A percentile compares a stretch with the other conserved stretches of the same genome.
These are phyloP conservation scores for Rhizoclosmatium sp. DNA, from an alignment of 192 early-diverging fungal genomes.

Conservation along the genomic window DNA sequence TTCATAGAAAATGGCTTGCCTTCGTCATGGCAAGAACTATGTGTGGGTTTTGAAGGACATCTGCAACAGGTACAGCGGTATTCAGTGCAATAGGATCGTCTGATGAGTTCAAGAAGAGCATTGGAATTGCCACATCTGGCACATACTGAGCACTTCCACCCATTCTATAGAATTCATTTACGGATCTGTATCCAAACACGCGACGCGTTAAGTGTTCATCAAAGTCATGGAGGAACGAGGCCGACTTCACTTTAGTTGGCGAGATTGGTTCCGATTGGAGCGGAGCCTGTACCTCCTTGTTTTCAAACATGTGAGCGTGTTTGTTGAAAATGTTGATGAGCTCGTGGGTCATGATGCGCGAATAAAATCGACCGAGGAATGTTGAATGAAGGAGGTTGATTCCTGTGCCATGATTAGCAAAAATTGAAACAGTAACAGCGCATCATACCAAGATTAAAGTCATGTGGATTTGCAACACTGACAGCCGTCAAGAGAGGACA, in stretches of 20 bases:
- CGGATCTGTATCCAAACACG: constrained; percentile 81
- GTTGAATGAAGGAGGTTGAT: constrained; percentile 26
- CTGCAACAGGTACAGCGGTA: constrained; percentile 74
- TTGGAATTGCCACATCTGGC: constrained; percentile 72
- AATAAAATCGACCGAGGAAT: constrained; percentile 14
- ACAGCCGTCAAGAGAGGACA: constrained; percentile 79
- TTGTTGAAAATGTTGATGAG: constrained; percentile 40
- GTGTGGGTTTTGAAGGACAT: constrained; percentile 78
- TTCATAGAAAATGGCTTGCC: neutral
- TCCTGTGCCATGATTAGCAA: constrained; percentile 76
- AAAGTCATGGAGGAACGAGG: constrained; percentile 78
- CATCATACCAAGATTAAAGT: constrained; percentile 66
- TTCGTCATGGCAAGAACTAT: constrained; percentile 79
- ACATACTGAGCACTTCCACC: constrained; percentile 49
- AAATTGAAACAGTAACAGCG: constrained; percentile 83
- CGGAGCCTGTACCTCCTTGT: constrained; percentile 45
- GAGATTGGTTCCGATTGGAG: constrained; percentile 56
- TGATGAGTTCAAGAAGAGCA: constrained; percentile 80
- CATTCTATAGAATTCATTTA: constrained; percentile 76
- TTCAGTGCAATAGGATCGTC: constrained; percentile 87
- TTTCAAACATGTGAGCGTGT: constrained; percentile 23
- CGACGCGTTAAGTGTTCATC: constrained; percentile 79
- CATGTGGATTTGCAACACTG: constrained; percentile 88
- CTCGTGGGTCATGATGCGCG: constrained; percentile 27
- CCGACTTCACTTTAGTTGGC: constrained; percentile 58